Evolutionary conservation across 2,329 filamentous ascomycete species (phyloP).

Genomic region (Xylariales sp.): DNA sequence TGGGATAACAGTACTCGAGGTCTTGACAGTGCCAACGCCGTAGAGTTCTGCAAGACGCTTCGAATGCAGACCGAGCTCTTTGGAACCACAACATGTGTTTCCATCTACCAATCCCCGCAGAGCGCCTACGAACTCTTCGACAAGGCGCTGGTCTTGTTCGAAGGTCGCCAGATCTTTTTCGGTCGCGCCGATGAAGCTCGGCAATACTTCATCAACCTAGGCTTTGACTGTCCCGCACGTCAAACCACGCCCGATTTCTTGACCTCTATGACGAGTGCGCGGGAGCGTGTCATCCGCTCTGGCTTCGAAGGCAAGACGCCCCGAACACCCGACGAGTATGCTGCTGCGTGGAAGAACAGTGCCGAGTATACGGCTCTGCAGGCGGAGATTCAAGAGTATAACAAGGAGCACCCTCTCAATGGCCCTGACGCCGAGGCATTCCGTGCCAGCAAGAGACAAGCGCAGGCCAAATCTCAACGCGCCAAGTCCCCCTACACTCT

Average conservation of each 20-base stretch:
- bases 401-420: conserved; percentile 43
- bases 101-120: conserved; percentile 67
- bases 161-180: conserved; percentile 57
- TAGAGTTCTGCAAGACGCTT: conserved; percentile 67
- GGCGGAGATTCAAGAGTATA: conserved; percentile 48
- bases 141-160: conserved; percentile 51
- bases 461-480: conserved; percentile 23
- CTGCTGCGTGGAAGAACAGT: conserved; percentile 50
- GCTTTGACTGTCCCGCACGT: conserved; percentile 58
- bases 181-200: conserved; percentile 54
- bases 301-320: conserved; percentile 52
- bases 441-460: conserved; percentile 51
- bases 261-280: conserved; percentile 59
- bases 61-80: conserved; percentile 35
- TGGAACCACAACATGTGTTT: conserved; percentile 25
- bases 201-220: conserved; percentile 60
- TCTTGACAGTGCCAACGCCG: conserved; percentile 66
- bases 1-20: conserved; percentile 69
- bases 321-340: conserved; percentile 56
- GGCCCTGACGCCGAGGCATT: conserved; percentile 50
- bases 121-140: conserved; percentile 58
- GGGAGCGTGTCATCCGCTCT: conserved; percentile 47
- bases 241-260: conserved; percentile 67
- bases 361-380: conserved; percentile 43
- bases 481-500: conserved; percentile 18